Evolutionary conservation across 495 filamentous ascomycete genomes (phyloP).

Genomic region (Lasiosphaeria miniovina): DNA sequence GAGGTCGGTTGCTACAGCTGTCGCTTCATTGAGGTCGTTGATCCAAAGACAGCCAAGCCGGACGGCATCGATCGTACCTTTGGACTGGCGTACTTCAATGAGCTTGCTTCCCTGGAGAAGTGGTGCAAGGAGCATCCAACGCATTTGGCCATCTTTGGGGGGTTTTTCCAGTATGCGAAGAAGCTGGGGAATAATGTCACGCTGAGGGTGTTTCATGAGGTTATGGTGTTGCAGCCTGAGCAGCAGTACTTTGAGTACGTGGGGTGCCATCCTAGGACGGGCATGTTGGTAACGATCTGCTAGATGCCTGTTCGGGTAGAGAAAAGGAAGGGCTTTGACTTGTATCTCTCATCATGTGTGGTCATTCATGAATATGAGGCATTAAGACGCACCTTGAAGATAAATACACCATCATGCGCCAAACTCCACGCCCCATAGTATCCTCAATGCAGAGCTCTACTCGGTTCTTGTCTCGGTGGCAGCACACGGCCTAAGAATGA

Average conservation of each 20-base stretch:
- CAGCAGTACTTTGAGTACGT: conserved; percentile 41
- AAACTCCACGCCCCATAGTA: not conserved
- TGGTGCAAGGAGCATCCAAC: conserved; percentile 34
- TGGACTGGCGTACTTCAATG: conserved; percentile 33
- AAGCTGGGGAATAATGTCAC: conserved; percentile 27
- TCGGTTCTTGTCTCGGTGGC: not conserved
- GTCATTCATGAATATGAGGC: not conserved
- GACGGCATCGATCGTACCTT: conserved; percentile 30
- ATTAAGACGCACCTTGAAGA: not conserved
- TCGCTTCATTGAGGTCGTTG: conserved; percentile 31
- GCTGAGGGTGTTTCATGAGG: conserved; percentile 35
- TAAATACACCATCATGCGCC: not conserved
- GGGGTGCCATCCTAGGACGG: conserved; percentile 31
- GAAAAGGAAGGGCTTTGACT: not conserved
- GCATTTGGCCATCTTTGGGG: conserved; percentile 34
- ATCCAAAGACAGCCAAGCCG: conserved; percentile 10
- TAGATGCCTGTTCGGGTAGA: not conserved
- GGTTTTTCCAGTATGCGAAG: conserved; percentile 30
- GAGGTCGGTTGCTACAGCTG: conserved; percentile 31
- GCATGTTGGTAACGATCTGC: conserved; percentile 25
- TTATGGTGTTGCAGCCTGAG: conserved; percentile 31
- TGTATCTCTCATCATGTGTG: not conserved
- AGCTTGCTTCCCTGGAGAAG: conserved; percentile 31
- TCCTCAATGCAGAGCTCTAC: not conserved
- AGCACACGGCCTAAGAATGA: not conserved